These are phyloP conservation scores for Cladorrhinum samala DNA, from an alignment of 495 filamentous ascomycete genomes.

Conservation along the genomic window DNA sequence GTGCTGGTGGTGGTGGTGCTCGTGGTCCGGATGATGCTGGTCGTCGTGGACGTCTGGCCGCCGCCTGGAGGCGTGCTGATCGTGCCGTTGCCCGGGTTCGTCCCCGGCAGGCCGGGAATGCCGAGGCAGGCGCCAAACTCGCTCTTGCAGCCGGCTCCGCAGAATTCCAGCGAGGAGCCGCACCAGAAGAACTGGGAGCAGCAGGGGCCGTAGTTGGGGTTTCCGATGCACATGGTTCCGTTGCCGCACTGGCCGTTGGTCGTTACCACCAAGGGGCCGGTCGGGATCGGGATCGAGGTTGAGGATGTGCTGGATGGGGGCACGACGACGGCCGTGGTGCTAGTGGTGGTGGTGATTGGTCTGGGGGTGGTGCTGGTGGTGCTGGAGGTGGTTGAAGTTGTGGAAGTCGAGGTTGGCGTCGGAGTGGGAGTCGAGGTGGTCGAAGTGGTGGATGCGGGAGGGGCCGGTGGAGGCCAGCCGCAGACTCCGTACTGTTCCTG, in stretches of 20 bases:
- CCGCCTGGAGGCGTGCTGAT: neutral
- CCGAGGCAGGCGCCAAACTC: constrained; percentile 33
- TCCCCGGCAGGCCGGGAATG: constrained; percentile 4
- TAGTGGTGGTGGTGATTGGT: neutral
- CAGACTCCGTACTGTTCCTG: constrained; percentile 41
- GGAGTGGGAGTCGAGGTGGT: constrained; percentile 8
- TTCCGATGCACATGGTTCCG: constrained; percentile 27
- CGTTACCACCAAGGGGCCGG: constrained; percentile 17
- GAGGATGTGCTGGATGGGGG: constrained; percentile 3
- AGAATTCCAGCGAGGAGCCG: constrained; percentile 43
- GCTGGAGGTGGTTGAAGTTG: neutral
- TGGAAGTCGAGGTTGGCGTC: constrained; percentile 10
- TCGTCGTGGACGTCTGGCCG: too few relatives aligned
- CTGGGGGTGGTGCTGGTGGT: neutral
- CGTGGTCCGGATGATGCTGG: neutral
- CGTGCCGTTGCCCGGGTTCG: constrained; percentile 9
- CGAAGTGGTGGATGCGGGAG: constrained; percentile 11
- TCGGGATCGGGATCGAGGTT: constrained; percentile 6
- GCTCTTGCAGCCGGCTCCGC: constrained; percentile 46
- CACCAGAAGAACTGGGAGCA: constrained; percentile 46
- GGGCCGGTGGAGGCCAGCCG: constrained; percentile 23
- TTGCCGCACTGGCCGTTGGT: constrained; percentile 33
- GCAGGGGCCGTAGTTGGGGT: constrained; percentile 28
- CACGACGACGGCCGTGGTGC: constrained; percentile 2
- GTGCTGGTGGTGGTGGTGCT: constrained; percentile 3